A percentile compares a stretch with the other conserved stretches of the same genome.
Evolutionary conservation across 306 rosid species (phyloP).

Genomic region (Lithocarpus polystachyus): DNA sequence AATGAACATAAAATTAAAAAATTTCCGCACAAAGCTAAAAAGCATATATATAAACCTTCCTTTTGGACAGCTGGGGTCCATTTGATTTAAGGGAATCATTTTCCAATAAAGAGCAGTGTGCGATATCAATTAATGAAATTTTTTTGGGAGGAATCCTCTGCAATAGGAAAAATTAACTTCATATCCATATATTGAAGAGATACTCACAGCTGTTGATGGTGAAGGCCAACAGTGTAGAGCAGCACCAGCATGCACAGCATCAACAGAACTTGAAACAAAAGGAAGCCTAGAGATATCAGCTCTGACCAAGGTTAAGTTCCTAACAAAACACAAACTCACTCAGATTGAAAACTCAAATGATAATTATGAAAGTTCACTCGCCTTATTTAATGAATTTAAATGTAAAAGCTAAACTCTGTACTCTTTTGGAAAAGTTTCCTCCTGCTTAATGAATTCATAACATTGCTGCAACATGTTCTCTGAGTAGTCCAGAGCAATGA

Average conservation of each 20-base stretch:
- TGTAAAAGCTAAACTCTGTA: slow-evolving; percentile 30
- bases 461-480: slow-evolving; percentile 89
- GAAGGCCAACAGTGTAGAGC: slow-evolving; percentile 99
- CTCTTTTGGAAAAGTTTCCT: slow-evolving; percentile 77
- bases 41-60: neutral
- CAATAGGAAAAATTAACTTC: slow-evolving; percentile 12
- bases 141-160: neutral
- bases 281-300: slow-evolving; percentile 95
- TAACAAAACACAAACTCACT: slow-evolving; percentile 21
- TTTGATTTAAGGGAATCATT: neutral
- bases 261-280: slow-evolving; percentile 77
- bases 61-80: neutral
- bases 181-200: slow-evolving; percentile 17
- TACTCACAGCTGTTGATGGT: slow-evolving; percentile 78
- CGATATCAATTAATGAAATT: neutral
- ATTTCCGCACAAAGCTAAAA: neutral
- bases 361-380: neutral
- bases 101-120: neutral
- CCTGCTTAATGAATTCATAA: slow-evolving; percentile 77
- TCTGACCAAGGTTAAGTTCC: slow-evolving; percentile 72
- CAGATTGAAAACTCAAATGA: slow-evolving; percentile 9
- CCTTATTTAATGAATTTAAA: slow-evolving; percentile 7
- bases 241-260: slow-evolving; percentile 95
- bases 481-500: slow-evolving; percentile 89
- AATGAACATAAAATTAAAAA: neutral